Evolutionary conservation across 192 early-diverging fungal species (phyloP), one percentile per base, ranked within the genome.

Genomic region (Coemansia asiatica): DNA sequence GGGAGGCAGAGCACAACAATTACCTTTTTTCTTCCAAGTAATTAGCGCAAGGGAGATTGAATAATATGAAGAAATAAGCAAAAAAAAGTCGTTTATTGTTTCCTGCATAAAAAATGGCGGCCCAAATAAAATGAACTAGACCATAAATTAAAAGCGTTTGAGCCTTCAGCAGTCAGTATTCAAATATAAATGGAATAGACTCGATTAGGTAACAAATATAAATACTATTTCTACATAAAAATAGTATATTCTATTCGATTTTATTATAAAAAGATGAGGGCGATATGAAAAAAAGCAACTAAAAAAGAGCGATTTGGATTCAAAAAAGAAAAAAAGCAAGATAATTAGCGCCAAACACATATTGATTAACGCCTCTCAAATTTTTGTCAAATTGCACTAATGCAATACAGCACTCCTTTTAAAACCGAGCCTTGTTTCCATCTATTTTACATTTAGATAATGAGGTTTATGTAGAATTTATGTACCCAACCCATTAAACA

Each of bases 331-430:
- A 9, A 8, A 12, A 44, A 44, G 40, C 40, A 44, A n/a, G 15
- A 44, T 44, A 15, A 6, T 27, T 15, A 29, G 53, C 27, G 53
- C 27, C 53, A 55, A 55, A 28, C 13, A n/a, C 53, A 55, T 55
- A 55, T 55, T 28, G 53, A 55, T 55, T 55, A 55, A 28, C 53
- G 53, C 53, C 53, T 29, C 53, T 28, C 12, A 27, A 29, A 29
- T 55, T 29, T n/a, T 55, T 55, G 25, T 2, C 27, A 31, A 29
- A 31, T 15, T 29, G 26, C 26, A 28, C 16, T 13, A 18, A 55
- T 31, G 25, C 27, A 53, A 15, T 25, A 49, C 3, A 15, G 25
- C 13, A 53, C 48, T 33, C 31, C 31, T 8, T 33, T 33, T 33
- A 33, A 8, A 3, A 18, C 49, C 2, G 49, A 6, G 50, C 53